Base-by-base conservation (phyloP, 2,329 filamentous ascomycete genomes). In the Talaromyces sp. region DNA sequence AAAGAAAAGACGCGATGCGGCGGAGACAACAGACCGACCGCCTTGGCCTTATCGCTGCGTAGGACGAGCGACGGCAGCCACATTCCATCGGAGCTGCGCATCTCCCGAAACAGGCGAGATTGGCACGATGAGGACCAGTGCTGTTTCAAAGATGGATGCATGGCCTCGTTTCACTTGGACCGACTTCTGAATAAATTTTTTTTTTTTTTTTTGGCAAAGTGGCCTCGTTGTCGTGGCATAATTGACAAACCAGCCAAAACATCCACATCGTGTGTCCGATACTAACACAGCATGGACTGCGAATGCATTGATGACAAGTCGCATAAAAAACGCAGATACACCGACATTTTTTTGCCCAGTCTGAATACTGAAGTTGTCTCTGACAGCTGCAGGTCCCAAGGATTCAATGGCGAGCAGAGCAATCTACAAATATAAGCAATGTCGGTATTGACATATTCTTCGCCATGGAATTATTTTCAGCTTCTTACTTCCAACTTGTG, bases 1-100 rank as follows among this genome's bases (percentile, higher is more conserved):
- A 53, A 60, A 42, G 57, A 50, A 57, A 54, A 42, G 53, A 55
- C 55, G 55, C 60, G 52, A 60, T 56, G 54, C 49, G 54, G 47
- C 40, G 50, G 49, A 53, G 41, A 49, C 35, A 51, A 41, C 43
- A 53, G 54, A 64, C 61, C 60, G 54, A 64, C 61, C 60, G 60
- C 60, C 54, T 57, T 56, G 24, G 35, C 30, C 20, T 49, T 27
- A 36, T 44, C 32, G 17, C 41, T 9, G 8, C 6, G 14, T 27
- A 24, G 11, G 10, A 17, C 17, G 30, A 9, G 13, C 43, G 13
- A 46, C n/a, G 7, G 13, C 35, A 24, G 17, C 35, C 40, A 45
- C 47, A 58, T 60, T 55, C 56, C 41, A 36, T 46, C 30, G 43
- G 43, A 46, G 42, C 42, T 45, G 11, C 42, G 22, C 30, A 45